These are phyloP conservation scores for Wickerhamiella cacticola DNA, from an alignment of 805 yeast genomes.

Conservation along the genomic window DNA sequence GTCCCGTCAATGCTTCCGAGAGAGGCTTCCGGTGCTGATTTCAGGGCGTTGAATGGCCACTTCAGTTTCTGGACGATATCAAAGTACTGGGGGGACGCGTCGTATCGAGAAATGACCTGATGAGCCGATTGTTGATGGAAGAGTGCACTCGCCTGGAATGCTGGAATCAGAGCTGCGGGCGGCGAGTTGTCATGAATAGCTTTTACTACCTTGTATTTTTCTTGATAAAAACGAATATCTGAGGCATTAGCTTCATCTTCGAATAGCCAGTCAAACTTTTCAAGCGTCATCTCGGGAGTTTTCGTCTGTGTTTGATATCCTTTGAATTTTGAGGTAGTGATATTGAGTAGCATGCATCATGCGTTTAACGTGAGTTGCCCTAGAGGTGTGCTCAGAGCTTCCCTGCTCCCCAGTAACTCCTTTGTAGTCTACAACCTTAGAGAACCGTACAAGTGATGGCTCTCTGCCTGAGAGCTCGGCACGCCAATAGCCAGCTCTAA, in stretches of 20 bases:
- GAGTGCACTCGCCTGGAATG: too few relatives aligned
- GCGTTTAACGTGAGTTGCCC: constrained; percentile 22
- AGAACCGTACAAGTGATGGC: constrained; percentile 51
- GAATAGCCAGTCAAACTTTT: constrained; percentile 70
- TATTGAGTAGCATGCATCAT: constrained; percentile 47
- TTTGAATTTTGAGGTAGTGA: constrained; percentile 55
- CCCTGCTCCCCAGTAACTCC: constrained; percentile 43
- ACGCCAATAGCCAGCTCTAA: constrained; percentile 48
- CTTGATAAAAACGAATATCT: constrained; percentile 54
- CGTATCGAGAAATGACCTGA: too few relatives aligned
- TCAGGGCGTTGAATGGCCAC: too few relatives aligned
- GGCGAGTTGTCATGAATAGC: constrained; percentile 57
- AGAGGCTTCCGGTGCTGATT: too few relatives aligned
- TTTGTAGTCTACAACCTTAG: constrained; percentile 71
- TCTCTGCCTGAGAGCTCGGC: constrained; percentile 69
- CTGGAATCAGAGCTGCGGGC: constrained; percentile 60
- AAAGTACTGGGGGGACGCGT: too few relatives aligned
- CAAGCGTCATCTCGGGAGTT: constrained; percentile 41
- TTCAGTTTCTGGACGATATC: too few relatives aligned
- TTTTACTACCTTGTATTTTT: constrained; percentile 51
- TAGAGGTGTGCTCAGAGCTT: constrained; percentile 18
- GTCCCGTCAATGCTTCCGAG: too few relatives aligned
- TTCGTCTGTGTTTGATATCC: constrained; percentile 47
- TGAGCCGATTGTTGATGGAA: too few relatives aligned
- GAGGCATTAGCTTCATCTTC: constrained; percentile 63